Base-by-base conservation (phyloP, 2,329 filamentous ascomycete genomes). In the Hypoxylon sp. region DNA sequence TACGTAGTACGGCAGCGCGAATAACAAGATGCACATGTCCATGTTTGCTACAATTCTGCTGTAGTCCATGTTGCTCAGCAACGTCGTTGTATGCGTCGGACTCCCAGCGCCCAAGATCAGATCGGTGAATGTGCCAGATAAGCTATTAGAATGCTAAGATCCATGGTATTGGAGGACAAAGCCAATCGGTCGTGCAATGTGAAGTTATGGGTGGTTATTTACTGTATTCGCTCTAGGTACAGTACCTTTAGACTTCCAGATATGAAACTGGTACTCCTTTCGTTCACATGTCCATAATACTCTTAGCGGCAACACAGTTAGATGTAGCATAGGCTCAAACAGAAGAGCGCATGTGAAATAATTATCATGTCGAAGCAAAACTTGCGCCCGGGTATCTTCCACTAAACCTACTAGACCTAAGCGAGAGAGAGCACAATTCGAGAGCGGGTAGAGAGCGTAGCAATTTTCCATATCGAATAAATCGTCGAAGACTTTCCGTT, bases 401-500 rank as follows among this genome's bases (percentile, higher is more conserved):
- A 57, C 52, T 42, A 55, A 58, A 52, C 58, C 61, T 60, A 60
- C 52, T 48, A 60, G 46, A 53, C 47, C 29, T 65, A 24, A 17
- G 24, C 53, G 56, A 68, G 14, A 52, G 46, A 58, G 26, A 42
- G 39, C 17, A 48, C 35, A 64, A 50, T 37, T 52, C 39, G 37
- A 48, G 9, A 47, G 5, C 17, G 55, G 37, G 39, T 31, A 50
- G 48, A 61, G 46, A 67, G 55, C 57, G 61, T 48, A 73, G 67
- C 66, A 70, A 67, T 70, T 61, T 65, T 68, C 55, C 65, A 55
- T 61, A 70, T 56, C 44, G 48, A 56, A 65, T 63, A 61, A 51
- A 51, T 46, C 56, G 60, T 46, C 54, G 57, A 58, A 58, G 46
- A 31, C 48, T 24, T 42, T 61, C 62, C 33, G 55, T 55, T 60